These are phyloP conservation scores for Moesziomyces sp. DNA, from an alignment of 1,284 basidiomycete species.

Conservation along the genomic window DNA sequence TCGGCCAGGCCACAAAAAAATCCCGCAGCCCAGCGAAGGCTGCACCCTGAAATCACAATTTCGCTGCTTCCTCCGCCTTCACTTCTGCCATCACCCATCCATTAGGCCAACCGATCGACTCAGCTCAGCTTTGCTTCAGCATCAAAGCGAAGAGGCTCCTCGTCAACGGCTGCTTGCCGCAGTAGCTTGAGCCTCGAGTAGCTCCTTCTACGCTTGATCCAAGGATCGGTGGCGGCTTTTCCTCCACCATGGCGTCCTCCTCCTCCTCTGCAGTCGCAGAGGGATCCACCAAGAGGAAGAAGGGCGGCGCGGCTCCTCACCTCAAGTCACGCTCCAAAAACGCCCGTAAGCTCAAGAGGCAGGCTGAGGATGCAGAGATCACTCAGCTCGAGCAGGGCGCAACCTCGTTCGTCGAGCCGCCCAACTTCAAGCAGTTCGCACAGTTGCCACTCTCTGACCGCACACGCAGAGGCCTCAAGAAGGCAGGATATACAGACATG, in stretches of 20 bases:
- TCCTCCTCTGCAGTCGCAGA: slow-evolving; percentile 21
- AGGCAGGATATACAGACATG: slow-evolving; percentile 62
- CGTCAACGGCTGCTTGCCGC: too few relatives aligned
- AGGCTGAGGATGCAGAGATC: slow-evolving; percentile 56
- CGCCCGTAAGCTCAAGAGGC: slow-evolving; percentile 57
- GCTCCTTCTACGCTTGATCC: too few relatives aligned
- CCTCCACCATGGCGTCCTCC: slow-evolving; percentile 17
- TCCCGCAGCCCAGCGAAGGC: too few relatives aligned
- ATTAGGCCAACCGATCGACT: too few relatives aligned
- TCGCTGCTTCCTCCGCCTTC: too few relatives aligned
- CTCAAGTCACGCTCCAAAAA: slow-evolving; percentile 50
- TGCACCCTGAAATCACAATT: too few relatives aligned
- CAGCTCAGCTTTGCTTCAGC: too few relatives aligned
- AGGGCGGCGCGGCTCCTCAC: slow-evolving; percentile 30
- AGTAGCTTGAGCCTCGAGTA: too few relatives aligned
- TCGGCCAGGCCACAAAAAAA: too few relatives aligned
- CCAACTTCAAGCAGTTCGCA: slow-evolving; percentile 44
- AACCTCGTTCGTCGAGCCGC: slow-evolving; percentile 27
- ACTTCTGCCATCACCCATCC: too few relatives aligned
- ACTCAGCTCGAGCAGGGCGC: slow-evolving; percentile 44
- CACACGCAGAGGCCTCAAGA: slow-evolving; percentile 60
- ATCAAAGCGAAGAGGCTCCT: too few relatives aligned
- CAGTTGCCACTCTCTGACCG: slow-evolving; percentile 59
- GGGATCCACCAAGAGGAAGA: slow-evolving; percentile 41
- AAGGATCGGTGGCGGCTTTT: too few relatives aligned